Base-by-base conservation (phyloP, 768 basidiomycete genomes). In the Russula sp. region DNA sequence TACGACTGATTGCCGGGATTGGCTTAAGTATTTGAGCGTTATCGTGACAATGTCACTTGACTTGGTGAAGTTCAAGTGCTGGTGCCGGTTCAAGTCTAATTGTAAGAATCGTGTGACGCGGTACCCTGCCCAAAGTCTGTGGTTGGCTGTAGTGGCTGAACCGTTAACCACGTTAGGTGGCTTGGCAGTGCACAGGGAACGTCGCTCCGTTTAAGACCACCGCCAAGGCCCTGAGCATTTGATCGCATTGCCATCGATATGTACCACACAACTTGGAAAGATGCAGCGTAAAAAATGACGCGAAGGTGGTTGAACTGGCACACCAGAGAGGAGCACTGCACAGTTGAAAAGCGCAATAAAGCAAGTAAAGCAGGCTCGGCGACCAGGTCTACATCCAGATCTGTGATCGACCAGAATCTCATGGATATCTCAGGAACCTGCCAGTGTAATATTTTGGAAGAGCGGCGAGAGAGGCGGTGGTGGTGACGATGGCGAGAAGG, bases 81-180 rank as follows among this genome's bases (percentile, higher is more conserved):
- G 27, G 48, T 54, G 45, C 57, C 9, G 57, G 40, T 57, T 52
- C 18, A 27, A 8, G 11, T 56, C 45, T n/a, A 37, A 39, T 20
- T 42, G 35, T 3, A 44, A 52, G 55, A 37, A 63, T 52, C 57
- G 40, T 56, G 62, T 22, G 62, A 48, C 51, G 62, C 57, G 27
- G 57, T 31, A 27, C 27, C 27, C 27, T 27, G 22, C 40, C 34
- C 34, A 57, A 11, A 45, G 42, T 1, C 22, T 27, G 22, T 27
- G 49, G n/a, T 57, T 47, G 56, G 45, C 13, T 14, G 16, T 42
- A 10, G 10, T 40, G 39, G 13, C 9, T 14, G 39, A 40, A 11
- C 13, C 35, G n/a, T n/a, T n/a, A n/a, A n/a, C n/a, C n/a, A n/a
- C n/a, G n/a, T n/a, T n/a, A n/a, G n/a, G n/a, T n/a, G n/a, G n/a